Evolutionary conservation across 148 eudicot genomes (phyloP).

Genomic region (Vaccinium darrowii): DNA sequence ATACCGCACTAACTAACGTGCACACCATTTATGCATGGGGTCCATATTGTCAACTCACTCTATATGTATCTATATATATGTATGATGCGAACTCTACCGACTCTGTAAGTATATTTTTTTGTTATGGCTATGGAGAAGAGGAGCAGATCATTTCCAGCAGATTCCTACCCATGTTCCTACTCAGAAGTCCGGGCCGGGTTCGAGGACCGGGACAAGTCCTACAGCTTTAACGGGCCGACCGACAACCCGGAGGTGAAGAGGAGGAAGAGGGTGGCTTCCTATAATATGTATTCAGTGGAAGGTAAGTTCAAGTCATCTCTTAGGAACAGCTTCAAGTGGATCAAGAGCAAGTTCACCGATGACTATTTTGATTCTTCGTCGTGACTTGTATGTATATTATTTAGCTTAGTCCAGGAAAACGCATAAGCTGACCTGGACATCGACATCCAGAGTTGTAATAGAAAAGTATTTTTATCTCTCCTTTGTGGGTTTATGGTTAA

Average conservation of each 20-base stretch:
- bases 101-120: neutral
- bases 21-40: slow-evolving; percentile 24
- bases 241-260: slow-evolving; percentile 80
- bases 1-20: slow-evolving; percentile 31
- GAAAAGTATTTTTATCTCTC: too few relatives aligned
- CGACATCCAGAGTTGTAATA: too few relatives aligned
- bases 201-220: slow-evolving; percentile 58
- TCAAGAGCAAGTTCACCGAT: slow-evolving; percentile 68
- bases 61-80: neutral
- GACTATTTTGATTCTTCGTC: neutral
- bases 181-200: slow-evolving; percentile 56
- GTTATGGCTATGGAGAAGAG: slow-evolving; percentile 64
- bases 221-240: slow-evolving; percentile 75
- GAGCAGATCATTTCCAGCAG: slow-evolving; percentile 64
- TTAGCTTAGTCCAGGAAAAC: too few relatives aligned
- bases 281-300: slow-evolving; percentile 81
- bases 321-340: slow-evolving; percentile 84
- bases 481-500: too few relatives aligned
- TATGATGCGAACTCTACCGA: neutral
- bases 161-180: slow-evolving; percentile 44
- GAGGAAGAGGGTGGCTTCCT: slow-evolving; percentile 81
- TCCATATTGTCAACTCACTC: neutral
- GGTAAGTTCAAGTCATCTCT: slow-evolving; percentile 83
- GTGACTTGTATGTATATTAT: neutral
- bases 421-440: too few relatives aligned